These are phyloP conservation scores for Ustilago xerochloae DNA, from an alignment of 1,284 basidiomycete genomes.

Conservation along the genomic window DNA sequence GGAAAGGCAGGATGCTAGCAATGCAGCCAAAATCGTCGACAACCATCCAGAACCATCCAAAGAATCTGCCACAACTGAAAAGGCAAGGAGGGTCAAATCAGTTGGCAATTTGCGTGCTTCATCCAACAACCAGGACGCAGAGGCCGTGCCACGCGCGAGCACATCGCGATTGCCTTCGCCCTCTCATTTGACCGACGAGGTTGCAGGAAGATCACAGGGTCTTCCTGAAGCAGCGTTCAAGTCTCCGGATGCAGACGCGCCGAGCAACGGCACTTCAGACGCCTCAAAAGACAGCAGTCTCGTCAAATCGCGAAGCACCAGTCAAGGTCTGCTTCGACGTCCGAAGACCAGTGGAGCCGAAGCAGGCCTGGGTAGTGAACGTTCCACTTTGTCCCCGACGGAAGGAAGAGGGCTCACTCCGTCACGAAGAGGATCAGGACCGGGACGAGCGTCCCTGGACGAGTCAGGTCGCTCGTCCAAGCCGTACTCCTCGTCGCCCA, in stretches of 20 bases:
- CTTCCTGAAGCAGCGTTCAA: background rate
- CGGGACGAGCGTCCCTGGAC: constrained; percentile 33
- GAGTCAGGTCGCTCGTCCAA: constrained; percentile 14
- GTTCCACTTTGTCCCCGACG: background rate
- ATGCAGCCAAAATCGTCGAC: background rate
- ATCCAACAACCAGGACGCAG: constrained; percentile 3
- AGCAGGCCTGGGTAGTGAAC: constrained; percentile 16
- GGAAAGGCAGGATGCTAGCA: constrained; percentile 1
- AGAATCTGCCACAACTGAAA: constrained; percentile 19
- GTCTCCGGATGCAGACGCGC: background rate
- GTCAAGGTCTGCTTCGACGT: constrained; percentile 22
- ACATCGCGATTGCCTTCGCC: constrained; percentile 25
- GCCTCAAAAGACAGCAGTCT: constrained; percentile 1
- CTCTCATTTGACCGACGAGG: background rate
- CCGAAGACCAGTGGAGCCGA: constrained; percentile 36
- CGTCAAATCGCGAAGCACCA: constrained; percentile 14
- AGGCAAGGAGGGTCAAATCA: constrained; percentile 40
- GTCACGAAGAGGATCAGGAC: constrained; percentile 1
- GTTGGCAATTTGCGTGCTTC: constrained; percentile 31
- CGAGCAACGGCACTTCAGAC: background rate
- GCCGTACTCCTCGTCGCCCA: constrained; percentile 17
- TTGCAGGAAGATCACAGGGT: background rate
- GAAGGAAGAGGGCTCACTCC: background rate
- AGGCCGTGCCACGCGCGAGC: constrained; percentile 33
- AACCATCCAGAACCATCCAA: constrained; percentile 2